Percentiles rank a stretch among this genome's conserved stretches.
Evolutionary conservation across 2,329 filamentous ascomycete genomes (phyloP).

Genomic region (Madurella mycetomatis): DNA sequence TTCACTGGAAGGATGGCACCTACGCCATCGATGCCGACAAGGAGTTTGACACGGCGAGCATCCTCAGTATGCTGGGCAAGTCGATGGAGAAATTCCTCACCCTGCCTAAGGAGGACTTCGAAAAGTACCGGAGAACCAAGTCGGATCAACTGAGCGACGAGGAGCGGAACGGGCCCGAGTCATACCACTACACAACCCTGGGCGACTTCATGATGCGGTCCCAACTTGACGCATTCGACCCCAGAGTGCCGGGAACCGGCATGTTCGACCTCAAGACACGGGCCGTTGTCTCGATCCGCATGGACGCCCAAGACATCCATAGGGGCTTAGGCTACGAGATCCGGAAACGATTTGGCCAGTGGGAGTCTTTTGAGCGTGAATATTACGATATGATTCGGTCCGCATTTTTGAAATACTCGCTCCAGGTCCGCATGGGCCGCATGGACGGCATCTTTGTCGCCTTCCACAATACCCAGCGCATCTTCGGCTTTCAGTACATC

Average conservation of each 20-base stretch:
- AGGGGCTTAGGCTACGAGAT: conserved; percentile 85
- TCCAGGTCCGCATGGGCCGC: conserved; percentile 92
- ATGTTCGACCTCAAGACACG: conserved; percentile 97
- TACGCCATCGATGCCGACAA: conserved; percentile 98
- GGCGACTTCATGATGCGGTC: conserved; percentile 92
- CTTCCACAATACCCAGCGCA: conserved; percentile 89
- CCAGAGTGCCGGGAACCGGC: conserved; percentile 79
- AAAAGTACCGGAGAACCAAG: conserved; percentile 70
- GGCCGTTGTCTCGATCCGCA: conserved; percentile 85
- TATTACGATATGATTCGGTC: conserved; percentile 95
- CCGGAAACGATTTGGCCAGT: conserved; percentile 67
- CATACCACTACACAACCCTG: conserved; percentile 82
- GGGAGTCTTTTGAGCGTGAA: conserved; percentile 90
- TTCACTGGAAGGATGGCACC: conserved; percentile 74
- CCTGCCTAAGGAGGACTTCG: conserved; percentile 73
- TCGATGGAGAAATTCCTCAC: conserved; percentile 97
- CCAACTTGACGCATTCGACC: conserved; percentile 86
- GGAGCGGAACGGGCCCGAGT: conserved; percentile 66
- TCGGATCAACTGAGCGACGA: conserved; percentile 67
- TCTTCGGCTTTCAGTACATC: conserved; percentile 97
- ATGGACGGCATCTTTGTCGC: conserved; percentile 99
- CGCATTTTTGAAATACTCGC: conserved; percentile 92
- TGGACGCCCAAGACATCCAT: conserved; percentile 70
- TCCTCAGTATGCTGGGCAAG: conserved; percentile 87
- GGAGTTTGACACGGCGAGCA: conserved; percentile 76